phyloP scores from a whole-genome alignment of 768 basidiomycete species.

The Dendrothele bispora region DNA sequence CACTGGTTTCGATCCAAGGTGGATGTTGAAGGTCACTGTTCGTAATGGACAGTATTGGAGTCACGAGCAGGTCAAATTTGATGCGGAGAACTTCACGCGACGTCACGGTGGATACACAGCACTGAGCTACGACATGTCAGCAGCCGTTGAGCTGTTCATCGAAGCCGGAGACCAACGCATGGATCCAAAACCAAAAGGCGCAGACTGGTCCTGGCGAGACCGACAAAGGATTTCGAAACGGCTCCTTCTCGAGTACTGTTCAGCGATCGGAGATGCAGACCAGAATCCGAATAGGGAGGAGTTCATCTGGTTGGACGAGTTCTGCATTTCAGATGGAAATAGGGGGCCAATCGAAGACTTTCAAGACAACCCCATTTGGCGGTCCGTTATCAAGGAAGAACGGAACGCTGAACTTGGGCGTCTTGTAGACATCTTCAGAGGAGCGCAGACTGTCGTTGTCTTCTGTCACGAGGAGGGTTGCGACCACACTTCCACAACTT shows the following conservation, averaged over 20 bases:
- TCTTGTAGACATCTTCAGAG: conserved; percentile 11
- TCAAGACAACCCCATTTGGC: neutral
- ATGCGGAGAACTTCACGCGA: neutral
- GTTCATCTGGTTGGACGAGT: conserved; percentile 1
- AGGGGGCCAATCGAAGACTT: neutral
- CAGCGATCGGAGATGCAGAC: neutral
- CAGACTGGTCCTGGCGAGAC: neutral
- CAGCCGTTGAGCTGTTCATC: neutral
- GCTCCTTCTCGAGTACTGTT: neutral
- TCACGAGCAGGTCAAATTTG: neutral
- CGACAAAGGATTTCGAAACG: neutral
- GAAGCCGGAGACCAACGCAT: neutral
- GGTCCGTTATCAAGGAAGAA: neutral
- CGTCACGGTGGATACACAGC: neutral
- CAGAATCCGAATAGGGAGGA: neutral
- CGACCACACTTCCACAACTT: conserved; percentile 1
- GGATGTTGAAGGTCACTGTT: neutral
- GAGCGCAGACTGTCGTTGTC: conserved; percentile 6
- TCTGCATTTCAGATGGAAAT: neutral
- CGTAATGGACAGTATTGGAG: neutral
- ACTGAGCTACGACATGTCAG: neutral
- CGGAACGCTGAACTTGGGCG: conserved; percentile 3
- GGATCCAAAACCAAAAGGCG: neutral
- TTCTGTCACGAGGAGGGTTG: conserved; percentile 8
- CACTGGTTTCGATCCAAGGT: neutral